Conservation (phyloP, 2,329 filamentous ascomycete genomes). For the Zymoseptoria crescenta region DNA sequence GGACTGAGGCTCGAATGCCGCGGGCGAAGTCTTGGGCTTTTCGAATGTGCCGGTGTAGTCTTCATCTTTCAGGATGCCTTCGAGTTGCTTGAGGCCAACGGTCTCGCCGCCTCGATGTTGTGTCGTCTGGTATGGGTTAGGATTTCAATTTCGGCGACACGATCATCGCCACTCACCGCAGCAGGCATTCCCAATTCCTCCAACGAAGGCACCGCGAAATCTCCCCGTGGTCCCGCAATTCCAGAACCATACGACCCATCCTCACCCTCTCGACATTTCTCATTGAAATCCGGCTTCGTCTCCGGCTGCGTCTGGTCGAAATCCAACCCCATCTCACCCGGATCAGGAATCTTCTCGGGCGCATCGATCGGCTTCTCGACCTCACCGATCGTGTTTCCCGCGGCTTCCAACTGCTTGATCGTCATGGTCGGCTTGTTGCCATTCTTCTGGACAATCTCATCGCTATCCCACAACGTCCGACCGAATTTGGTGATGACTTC, state of each 20-base stretch:
- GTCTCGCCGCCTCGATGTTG: conserved; percentile 65
- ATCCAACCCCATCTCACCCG: conserved; percentile 51
- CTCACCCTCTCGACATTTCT: conserved; percentile 42
- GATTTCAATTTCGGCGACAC: not conserved
- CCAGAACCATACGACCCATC: conserved; percentile 50
- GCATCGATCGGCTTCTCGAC: conserved; percentile 55
- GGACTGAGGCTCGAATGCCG: conserved; percentile 62
- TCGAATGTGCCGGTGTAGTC: conserved; percentile 66
- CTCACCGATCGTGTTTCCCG: conserved; percentile 54
- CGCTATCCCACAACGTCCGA: conserved; percentile 65
- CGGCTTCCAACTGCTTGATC: conserved; percentile 56
- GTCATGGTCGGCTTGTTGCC: conserved; percentile 67
- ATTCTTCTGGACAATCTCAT: conserved; percentile 59
- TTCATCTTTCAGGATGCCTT: conserved; percentile 52
- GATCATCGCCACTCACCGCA: conserved; percentile 29
- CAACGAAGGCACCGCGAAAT: conserved; percentile 64
- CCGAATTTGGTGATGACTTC: conserved; percentile 58
- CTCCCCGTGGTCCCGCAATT: conserved; percentile 58
- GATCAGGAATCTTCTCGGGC: conserved; percentile 55
- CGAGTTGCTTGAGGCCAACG: conserved; percentile 51
- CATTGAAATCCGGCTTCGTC: conserved; percentile 53
- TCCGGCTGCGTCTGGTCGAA: conserved; percentile 51
- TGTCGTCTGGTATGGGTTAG: conserved; percentile 39
- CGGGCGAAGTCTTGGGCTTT: conserved; percentile 68
- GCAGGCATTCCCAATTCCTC: conserved; percentile 60